Evolutionary conservation across 2,329 filamentous ascomycete species (phyloP), one percentile per base, ranked within the genome.

Genomic region (Thelonectria olida): DNA sequence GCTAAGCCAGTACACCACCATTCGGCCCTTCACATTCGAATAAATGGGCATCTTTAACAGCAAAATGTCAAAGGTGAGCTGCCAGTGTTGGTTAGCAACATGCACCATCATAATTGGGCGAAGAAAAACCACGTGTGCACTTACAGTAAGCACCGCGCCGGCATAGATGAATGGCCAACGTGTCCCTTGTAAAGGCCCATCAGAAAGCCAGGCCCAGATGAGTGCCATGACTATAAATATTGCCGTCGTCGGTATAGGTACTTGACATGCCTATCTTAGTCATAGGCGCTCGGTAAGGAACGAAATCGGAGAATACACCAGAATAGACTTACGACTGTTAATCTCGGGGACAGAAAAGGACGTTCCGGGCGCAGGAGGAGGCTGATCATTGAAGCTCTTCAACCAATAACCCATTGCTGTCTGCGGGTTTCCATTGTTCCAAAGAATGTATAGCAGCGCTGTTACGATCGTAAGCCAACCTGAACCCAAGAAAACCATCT

Each of bases 161-260:
- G 45, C 47, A 39, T 69, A 62, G 17, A 69, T 69, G 17, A 69
- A 69, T 2, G 62, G 64, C 66, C 66, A 65, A 6, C 64, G 59
- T 17, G 34, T 34, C 12, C 66, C 66, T 10, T 54, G 44, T 2
- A 64, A 2, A 1, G 58, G 62, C 1, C 66, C 66, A 41, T 69
- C 67, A 1, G 67, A 69, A 12, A 67, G 53, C 66, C 66, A 69
- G 1, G 25, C 66, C 67, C 67, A 69, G 4, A n/a, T 47, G 44
- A 45, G 25, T 52, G 62, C 56, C 62, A 69, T 61, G 2, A 63
- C 58, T 3, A 69, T 61, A 12, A 68, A 66, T 12, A 66, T 68
- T 2, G 31, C 66, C 2, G 59, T 67, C 0, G 66, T 58, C 1
- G 67, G 64, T 2, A 69, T 45, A 2, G 67, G 67, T 6, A 5